Evolutionary conservation across 2,329 filamentous ascomycete genomes (phyloP), one percentile per base, ranked within the genome.

Genomic region (Phyllosticta citrichinensis): DNA sequence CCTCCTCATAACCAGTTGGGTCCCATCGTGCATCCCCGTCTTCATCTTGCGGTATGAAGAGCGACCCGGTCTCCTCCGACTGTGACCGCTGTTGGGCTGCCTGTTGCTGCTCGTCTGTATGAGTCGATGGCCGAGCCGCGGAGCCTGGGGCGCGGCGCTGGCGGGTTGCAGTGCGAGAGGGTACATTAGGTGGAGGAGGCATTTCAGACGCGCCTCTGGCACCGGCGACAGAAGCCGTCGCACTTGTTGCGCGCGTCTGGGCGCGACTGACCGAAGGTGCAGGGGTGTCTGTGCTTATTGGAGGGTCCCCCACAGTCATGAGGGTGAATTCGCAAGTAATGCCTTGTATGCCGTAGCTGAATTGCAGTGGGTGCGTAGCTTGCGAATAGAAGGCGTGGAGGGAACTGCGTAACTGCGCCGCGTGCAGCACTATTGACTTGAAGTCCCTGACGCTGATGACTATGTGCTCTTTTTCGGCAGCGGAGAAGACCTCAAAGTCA

Each of bases 361-460:
- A 80, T 67, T 90, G 87, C 69, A 93, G 81, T 1, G 89, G 89
- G 17, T 83, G 82, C 17, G 83, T 83, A 3, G 89, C 88, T 25
- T 82, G 77, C 1, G 89, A 91, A 73, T 91, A 92, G 58, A 79
- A 79, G 12, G 87, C 87, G 17, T 80, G 82, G 14, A 92, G 77
- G 54, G 82, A 80, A n/a, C 83, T 84, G 58, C 84, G 84, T 5
- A 86, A 80, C 24, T 85, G 84, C 24, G 86, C 86, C 10, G 89
- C 88, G 72, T 93, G 89, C 35, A 85, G 82, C 57, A 91, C 84
- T 59, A 92, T 89, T 35, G 88, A 86, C 57, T 88, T 86, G 71
- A 92, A 92, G 72, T 93, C 89, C 68, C 90, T 91, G 69, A 93
- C 88, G 66, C 85, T 89, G 68, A 92, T 88, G 62, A 90, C 83